Evolutionary conservation across 2,329 filamentous ascomycete species (phyloP).

Genomic region (Pseudogymnoascus destructans): DNA sequence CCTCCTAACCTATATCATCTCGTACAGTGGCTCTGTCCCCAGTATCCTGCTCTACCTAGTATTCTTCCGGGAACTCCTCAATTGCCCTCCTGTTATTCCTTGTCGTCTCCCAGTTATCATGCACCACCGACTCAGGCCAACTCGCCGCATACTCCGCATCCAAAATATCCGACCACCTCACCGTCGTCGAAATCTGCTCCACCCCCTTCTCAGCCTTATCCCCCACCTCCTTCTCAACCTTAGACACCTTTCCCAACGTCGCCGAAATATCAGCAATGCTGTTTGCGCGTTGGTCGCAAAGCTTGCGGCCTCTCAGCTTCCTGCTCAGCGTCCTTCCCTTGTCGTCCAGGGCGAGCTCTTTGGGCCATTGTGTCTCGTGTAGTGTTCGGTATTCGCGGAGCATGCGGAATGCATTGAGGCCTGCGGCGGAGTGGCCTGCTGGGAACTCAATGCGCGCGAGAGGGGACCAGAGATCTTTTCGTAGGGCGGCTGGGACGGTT

Average conservation of each 20-base stretch:
- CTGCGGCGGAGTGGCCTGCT: conserved; percentile 34
- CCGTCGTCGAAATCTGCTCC: conserved; percentile 15
- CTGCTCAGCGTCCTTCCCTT: conserved; percentile 14
- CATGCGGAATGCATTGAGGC: conserved; percentile 47
- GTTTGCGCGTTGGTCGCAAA: conserved; percentile 50
- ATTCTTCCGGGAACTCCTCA: not conserved
- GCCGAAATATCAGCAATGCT: conserved; percentile 50
- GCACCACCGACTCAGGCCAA: conserved; percentile 27
- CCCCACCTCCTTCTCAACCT: conserved; percentile 10
- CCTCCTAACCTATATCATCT: not conserved
- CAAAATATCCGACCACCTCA: conserved; percentile 26
- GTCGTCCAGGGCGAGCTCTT: conserved; percentile 30
- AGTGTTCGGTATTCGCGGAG: conserved; percentile 50
- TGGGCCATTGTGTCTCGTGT: conserved; percentile 49
- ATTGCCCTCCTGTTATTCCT: conserved; percentile 10
- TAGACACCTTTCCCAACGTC: conserved; percentile 30
- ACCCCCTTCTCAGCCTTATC: conserved; percentile 9
- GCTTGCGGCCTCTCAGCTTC: conserved; percentile 34
- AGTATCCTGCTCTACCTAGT: not conserved
- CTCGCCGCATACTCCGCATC: conserved; percentile 28
- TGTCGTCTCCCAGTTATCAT: conserved; percentile 19
- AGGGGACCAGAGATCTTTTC: conserved; percentile 54
- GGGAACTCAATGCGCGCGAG: conserved; percentile 48
- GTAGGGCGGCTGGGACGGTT: conserved; percentile 46
- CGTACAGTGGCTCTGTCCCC: not conserved